These are phyloP conservation scores for Pseudoperonospora humuli DNA, from an alignment of 352 stramenopile genomes.

Conservation along the genomic window DNA sequence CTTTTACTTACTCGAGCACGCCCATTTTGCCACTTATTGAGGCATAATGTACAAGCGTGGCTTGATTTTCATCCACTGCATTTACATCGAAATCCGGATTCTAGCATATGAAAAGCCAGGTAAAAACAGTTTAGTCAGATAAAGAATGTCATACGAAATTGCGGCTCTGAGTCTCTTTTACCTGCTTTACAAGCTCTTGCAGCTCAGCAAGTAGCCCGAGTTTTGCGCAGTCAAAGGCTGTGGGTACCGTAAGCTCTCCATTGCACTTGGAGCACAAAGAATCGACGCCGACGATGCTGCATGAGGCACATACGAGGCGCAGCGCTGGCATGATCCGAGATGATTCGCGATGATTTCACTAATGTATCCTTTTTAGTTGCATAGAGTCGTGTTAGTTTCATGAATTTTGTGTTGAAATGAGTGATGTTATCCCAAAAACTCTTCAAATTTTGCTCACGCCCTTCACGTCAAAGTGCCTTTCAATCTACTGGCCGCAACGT, in stretches of 20 bases:
- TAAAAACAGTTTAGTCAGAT: not conserved
- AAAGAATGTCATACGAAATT: not conserved
- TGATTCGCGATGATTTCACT: too few relatives aligned
- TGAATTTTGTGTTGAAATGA: too few relatives aligned
- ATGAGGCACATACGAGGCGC: constrained; percentile 32
- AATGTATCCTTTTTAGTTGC: too few relatives aligned
- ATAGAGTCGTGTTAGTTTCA: too few relatives aligned
- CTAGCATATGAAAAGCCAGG: constrained; percentile 13
- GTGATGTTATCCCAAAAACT: too few relatives aligned
- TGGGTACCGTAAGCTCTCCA: constrained; percentile 24
- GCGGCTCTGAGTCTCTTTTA: constrained; percentile 3
- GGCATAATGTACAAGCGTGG: constrained; percentile 68
- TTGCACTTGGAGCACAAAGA: constrained; percentile 37
- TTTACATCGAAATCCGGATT: constrained; percentile 54
- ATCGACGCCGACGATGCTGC: constrained; percentile 7
- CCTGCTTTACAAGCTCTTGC: constrained; percentile 43
- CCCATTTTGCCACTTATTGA: constrained; percentile 78
- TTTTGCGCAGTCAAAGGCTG: constrained; percentile 56
- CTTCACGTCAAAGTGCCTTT: too few relatives aligned
- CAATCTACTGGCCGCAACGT: too few relatives aligned
- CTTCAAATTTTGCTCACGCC: too few relatives aligned
- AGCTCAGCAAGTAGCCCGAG: constrained; percentile 53
- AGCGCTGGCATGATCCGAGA: constrained; percentile 5
- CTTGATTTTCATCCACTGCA: constrained; percentile 34
- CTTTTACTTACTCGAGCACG: constrained; percentile 44